A percentile compares a stretch with the other conserved stretches of the same genome.
Conservation (phyloP, 2,329 filamentous ascomycete species). For the Xylaria sp. region DNA sequence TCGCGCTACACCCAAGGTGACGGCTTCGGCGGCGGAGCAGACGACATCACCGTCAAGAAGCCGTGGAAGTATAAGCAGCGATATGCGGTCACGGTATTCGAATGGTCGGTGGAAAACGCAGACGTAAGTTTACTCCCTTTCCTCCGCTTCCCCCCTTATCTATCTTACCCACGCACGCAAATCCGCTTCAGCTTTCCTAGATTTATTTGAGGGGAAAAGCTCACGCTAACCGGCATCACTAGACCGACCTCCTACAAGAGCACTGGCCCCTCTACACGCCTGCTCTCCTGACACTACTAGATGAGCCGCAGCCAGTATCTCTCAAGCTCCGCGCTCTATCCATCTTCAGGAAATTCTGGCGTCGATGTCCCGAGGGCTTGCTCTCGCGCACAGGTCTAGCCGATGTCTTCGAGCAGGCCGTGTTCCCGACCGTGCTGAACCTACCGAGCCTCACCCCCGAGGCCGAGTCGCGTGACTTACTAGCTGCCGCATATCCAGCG, state of each 20-base stretch:
- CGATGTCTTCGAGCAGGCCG: conserved; percentile 73
- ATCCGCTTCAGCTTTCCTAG: not conserved
- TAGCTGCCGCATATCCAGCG: conserved; percentile 73
- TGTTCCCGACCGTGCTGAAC: conserved; percentile 78
- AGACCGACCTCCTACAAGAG: conserved; percentile 56
- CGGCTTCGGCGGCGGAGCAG: conserved; percentile 49
- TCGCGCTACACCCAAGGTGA: conserved; percentile 51
- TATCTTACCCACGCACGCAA: no score
- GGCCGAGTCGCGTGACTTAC: conserved; percentile 72
- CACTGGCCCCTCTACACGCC: conserved; percentile 78
- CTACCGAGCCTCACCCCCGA: conserved; percentile 82
- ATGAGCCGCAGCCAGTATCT: conserved; percentile 64
- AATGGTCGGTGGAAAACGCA: conserved; percentile 68
- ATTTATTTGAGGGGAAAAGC: not conserved
- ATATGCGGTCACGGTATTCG: conserved; percentile 65
- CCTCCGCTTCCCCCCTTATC: no score
- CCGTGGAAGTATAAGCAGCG: conserved; percentile 70
- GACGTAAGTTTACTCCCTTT: no score
- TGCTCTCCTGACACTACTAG: conserved; percentile 74
- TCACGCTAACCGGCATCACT: conserved; percentile 9
- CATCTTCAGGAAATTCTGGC: conserved; percentile 66
- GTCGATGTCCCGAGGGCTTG: conserved; percentile 62
- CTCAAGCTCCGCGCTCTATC: conserved; percentile 67
- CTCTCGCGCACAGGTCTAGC: conserved; percentile 73
- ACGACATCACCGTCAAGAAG: conserved; percentile 56